These are phyloP conservation scores for Croton setiger DNA, from an alignment of 441 rosid species.

Conservation along the genomic window DNA sequence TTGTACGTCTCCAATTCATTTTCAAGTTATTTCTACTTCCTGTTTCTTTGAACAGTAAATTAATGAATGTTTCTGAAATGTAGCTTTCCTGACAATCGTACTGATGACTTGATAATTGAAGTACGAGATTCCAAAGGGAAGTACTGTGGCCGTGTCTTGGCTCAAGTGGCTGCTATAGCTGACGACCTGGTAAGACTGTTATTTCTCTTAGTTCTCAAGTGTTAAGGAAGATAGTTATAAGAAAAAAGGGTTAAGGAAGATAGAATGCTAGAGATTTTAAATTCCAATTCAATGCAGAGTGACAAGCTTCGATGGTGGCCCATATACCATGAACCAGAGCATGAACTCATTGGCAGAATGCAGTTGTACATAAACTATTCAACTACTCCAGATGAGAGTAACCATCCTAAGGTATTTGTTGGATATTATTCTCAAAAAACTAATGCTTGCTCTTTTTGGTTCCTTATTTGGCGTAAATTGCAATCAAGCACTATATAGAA, in stretches of 20 bases:
- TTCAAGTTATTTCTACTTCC: constrained; percentile 1
- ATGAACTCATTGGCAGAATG: constrained; percentile 76
- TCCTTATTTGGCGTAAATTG: neutral
- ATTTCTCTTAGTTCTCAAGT: constrained; percentile 12
- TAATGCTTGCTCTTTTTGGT: neutral
- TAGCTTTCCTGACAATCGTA: constrained; percentile 87
- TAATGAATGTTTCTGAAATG: constrained; percentile 19
- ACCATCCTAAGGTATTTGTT: constrained; percentile 49
- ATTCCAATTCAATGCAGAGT: constrained; percentile 41
- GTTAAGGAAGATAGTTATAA: neutral
- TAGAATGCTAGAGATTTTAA: constrained; percentile 18
- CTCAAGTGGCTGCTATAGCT: constrained; percentile 76
- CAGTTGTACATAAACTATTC: constrained; percentile 72
- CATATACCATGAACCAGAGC: constrained; percentile 84
- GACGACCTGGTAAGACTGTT: constrained; percentile 64
- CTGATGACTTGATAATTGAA: constrained; percentile 78
- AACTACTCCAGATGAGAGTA: constrained; percentile 63
- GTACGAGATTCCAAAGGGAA: constrained; percentile 83
- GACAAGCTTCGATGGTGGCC: constrained; percentile 95
- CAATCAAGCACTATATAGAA: constrained; percentile 11
- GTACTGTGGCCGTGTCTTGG: constrained; percentile 69
- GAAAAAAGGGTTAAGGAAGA: constrained; percentile 6
- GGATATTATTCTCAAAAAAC: constrained; percentile 3
- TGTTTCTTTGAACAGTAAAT: constrained; percentile 17
- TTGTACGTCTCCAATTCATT: constrained; percentile 53